Evolutionary conservation across 768 basidiomycete species (phyloP).

Genomic region (Butyriboletus loyo): DNA sequence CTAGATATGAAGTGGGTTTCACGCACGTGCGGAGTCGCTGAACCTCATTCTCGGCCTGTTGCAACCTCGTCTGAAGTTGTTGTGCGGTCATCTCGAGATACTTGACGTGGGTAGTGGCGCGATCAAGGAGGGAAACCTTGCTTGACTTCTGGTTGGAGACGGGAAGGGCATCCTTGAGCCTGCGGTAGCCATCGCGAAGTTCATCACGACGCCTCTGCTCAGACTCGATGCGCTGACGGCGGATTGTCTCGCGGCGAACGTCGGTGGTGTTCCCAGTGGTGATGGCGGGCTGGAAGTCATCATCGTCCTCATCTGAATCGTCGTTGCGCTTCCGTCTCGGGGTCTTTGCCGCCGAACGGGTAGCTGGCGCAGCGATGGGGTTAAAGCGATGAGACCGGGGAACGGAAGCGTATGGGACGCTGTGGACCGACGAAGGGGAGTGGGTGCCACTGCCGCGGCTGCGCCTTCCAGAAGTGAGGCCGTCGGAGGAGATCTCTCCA

Average conservation of each 20-base stretch:
- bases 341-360: slow-evolving; percentile 52
- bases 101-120: slow-evolving; percentile 84
- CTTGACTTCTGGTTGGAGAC: slow-evolving; percentile 89
- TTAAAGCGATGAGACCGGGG: slow-evolving; percentile 79
- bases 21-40: slow-evolving; percentile 66
- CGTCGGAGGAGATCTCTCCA: slow-evolving; percentile 74
- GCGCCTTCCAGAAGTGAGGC: slow-evolving; percentile 57
- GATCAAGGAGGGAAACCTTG: slow-evolving; percentile 87
- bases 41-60: slow-evolving; percentile 77
- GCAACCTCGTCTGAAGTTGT: slow-evolving; percentile 71
- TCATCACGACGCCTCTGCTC: slow-evolving; percentile 91
- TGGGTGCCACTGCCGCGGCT: slow-evolving; percentile 69
- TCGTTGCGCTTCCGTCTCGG: slow-evolving; percentile 53
- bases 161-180: slow-evolving; percentile 88
- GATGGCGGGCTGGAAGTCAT: slow-evolving; percentile 63
- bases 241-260: slow-evolving; percentile 84
- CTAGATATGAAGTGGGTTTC: background rate
- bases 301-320: slow-evolving; percentile 69
- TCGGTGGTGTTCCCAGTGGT: slow-evolving; percentile 49
- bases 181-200: slow-evolving; percentile 87
- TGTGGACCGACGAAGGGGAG: slow-evolving; percentile 46
- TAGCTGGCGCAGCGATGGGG: slow-evolving; percentile 56
- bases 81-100: slow-evolving; percentile 79
- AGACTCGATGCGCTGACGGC: slow-evolving; percentile 90
- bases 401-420: slow-evolving; percentile 56